Evolutionary conservation across 1,284 basidiomycete species (phyloP), one percentile per base, ranked within the genome.

Genomic region (Hypsizygus ulmarius): DNA sequence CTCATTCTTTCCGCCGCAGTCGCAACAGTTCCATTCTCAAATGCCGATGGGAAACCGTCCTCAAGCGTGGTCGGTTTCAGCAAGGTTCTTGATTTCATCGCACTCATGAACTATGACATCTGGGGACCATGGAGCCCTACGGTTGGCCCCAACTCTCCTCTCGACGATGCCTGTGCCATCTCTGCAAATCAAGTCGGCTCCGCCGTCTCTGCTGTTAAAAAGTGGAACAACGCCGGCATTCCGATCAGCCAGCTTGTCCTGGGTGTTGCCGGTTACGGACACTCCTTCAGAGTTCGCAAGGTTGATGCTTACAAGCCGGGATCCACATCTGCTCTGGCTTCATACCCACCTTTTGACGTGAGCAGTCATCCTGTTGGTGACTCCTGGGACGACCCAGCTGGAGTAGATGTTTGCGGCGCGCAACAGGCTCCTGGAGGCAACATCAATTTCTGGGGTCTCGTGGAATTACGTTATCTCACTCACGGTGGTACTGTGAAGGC

Each of bases 21-120:
- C 1, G 75, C 85, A 21, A 73, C 84, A 42, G 68, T 62, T 18
- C 87, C 92, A 0, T 97, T 87, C 69, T 68, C 73, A 18, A 85
- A 77, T 29, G 42, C 73, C 0, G 64, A 78, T 52, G 85, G 87
- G 1, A 65, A 56, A 2, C 84, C 91, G 0, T 65, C 82, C 51
- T 65, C 67, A 1, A 76, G 93, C 61, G 82, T 93, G 11, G 78
- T 81, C 3, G 77, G 58, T 0, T 96, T 91, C 58, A 83, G 84
- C 3, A 59, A 75, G 16, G 75, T 83, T n/a, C 75, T 96, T 11
- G 87, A 95, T 64, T 91, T 81, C 71, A 81, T 96, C 50, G 64
- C 84, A 35, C 73, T 95, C 65, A 95, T 95, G 92, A 90, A 91
- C 70, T 95, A 95, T 66, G 93, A 95, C 60, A 71, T 93, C 15